Evolutionary conservation across 768 basidiomycete species (phyloP).

Genomic region (Stropharia rugosoannulata): DNA sequence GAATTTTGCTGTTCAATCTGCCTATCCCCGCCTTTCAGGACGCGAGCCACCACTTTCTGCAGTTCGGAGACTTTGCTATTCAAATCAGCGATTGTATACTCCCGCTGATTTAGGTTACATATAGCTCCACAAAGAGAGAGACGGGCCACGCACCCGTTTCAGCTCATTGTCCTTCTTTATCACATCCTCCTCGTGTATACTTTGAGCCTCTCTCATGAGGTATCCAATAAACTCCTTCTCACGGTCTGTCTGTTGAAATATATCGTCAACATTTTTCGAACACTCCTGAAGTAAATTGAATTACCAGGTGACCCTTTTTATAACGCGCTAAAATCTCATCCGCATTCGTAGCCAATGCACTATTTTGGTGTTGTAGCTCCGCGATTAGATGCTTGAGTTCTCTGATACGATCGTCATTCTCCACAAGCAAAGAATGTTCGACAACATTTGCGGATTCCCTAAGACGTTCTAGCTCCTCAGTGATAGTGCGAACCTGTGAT

Average conservation of each 20-base stretch:
- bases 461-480: slow-evolving; percentile 8
- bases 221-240: slow-evolving; percentile 50
- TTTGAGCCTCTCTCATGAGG: slow-evolving; percentile 42
- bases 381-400: slow-evolving; percentile 14
- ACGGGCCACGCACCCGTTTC: slow-evolving; percentile 38
- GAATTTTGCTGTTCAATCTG: slow-evolving; percentile 24
- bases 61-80: slow-evolving; percentile 44
- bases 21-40: slow-evolving; percentile 36
- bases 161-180: slow-evolving; percentile 58
- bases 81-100: slow-evolving; percentile 42
- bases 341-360: slow-evolving; percentile 21
- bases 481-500: not conserved
- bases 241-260: slow-evolving; percentile 36
- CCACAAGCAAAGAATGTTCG: not conserved
- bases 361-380: slow-evolving; percentile 22
- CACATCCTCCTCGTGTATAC: slow-evolving; percentile 50
- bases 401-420: slow-evolving; percentile 4
- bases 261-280: not conserved
- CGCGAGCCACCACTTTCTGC: slow-evolving; percentile 44
- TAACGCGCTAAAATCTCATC: slow-evolving; percentile 39
- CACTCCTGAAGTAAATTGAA: slow-evolving; percentile 7
- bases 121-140: not conserved
- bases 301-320: slow-evolving; percentile 45
- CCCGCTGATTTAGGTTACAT: slow-evolving; percentile 35
- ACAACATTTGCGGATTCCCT: slow-evolving; percentile 10